A percentile compares a stretch with the other conserved stretches of the same genome.
These are phyloP conservation scores for Penicillium italicum DNA, from an alignment of 2,329 filamentous ascomycete genomes.

Conservation along the genomic window DNA sequence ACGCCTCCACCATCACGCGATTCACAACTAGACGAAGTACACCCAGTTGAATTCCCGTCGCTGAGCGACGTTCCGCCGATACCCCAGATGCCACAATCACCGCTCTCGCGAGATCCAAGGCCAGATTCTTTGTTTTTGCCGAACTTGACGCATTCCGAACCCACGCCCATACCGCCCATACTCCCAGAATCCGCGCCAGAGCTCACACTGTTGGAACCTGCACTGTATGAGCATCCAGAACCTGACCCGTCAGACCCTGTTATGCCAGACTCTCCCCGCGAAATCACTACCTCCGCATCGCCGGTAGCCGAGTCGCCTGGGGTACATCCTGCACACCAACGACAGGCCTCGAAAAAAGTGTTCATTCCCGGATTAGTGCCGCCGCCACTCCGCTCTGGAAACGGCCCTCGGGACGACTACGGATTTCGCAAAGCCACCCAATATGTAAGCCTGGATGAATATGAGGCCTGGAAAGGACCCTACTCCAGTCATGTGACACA, in stretches of 20 bases:
- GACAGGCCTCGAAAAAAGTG: slow-evolving; percentile 28
- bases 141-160: slow-evolving; percentile 1
- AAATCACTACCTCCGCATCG: slow-evolving; percentile 5
- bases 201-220: slow-evolving; percentile 4
- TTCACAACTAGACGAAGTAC: slow-evolving; percentile 26
- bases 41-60: slow-evolving; percentile 20
- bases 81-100: slow-evolving; percentile 14
- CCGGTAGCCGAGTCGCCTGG: slow-evolving; percentile 2
- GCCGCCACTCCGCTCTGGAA: slow-evolving; percentile 34
- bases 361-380: slow-evolving; percentile 38
- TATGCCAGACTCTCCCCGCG: slow-evolving; percentile 8
- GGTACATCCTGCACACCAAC: slow-evolving; percentile 13
- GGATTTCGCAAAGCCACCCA: slow-evolving; percentile 88
- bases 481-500: slow-evolving; percentile 74
- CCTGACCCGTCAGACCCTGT: slow-evolving; percentile 4
- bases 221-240: neutral
- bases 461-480: slow-evolving; percentile 72
- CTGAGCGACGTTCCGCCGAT: slow-evolving; percentile 22
- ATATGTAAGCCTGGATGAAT: slow-evolving; percentile 70
- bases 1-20: slow-evolving; percentile 29
- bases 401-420: slow-evolving; percentile 67
- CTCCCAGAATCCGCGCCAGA: slow-evolving; percentile 15
- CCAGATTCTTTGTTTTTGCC: slow-evolving; percentile 3
- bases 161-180: slow-evolving; percentile 7
- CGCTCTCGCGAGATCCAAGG: neutral